phyloP scores from a whole-genome alignment of 1,284 basidiomycete genomes.

The Agroathelia rolfsii region DNA sequence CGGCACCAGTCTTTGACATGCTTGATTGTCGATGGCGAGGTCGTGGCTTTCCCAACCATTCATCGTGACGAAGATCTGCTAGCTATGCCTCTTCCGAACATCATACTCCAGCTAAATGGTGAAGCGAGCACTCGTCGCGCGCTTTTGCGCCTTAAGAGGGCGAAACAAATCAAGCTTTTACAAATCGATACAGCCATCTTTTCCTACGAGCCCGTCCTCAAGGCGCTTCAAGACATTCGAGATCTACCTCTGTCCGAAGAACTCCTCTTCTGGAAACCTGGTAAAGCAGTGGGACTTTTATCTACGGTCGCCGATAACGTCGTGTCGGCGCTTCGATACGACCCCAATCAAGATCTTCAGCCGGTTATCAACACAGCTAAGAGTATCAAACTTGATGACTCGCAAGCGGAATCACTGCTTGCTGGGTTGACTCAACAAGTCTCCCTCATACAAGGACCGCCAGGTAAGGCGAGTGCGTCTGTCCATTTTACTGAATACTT shows the following conservation, averaged over 20 bases:
- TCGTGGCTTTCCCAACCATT: conserved; percentile 43
- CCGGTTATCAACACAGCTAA: conserved; percentile 25
- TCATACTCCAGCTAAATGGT: conserved; percentile 43
- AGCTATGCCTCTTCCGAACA: conserved; percentile 32
- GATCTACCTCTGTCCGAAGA: conserved; percentile 36
- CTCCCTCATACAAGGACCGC: conserved; percentile 56
- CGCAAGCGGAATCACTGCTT: conserved; percentile 40
- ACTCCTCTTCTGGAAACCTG: conserved; percentile 41
- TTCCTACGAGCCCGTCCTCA: conserved; percentile 49
- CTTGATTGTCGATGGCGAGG: conserved; percentile 35
- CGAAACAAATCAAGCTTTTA: conserved; percentile 32
- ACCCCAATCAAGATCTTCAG: conserved; percentile 32
- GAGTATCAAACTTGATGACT: conserved; percentile 36
- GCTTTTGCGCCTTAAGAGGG: conserved; percentile 29
- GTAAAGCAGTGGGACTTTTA: conserved; percentile 10
- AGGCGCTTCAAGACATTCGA: conserved; percentile 35
- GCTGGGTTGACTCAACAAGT: conserved; percentile 42
- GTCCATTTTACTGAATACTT: conserved; percentile 1
- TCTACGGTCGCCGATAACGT: conserved; percentile 21
- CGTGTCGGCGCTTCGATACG: conserved; percentile 21
- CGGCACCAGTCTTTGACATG: conserved; percentile 43
- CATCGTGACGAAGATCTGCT: conserved; percentile 43
- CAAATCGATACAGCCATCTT: conserved; percentile 53
- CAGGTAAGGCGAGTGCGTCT: conserved; percentile 30
- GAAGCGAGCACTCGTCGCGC: conserved; percentile 26